These are phyloP conservation scores for Penicillium sp. DNA, from an alignment of 2,329 filamentous ascomycete species.

Conservation along the genomic window DNA sequence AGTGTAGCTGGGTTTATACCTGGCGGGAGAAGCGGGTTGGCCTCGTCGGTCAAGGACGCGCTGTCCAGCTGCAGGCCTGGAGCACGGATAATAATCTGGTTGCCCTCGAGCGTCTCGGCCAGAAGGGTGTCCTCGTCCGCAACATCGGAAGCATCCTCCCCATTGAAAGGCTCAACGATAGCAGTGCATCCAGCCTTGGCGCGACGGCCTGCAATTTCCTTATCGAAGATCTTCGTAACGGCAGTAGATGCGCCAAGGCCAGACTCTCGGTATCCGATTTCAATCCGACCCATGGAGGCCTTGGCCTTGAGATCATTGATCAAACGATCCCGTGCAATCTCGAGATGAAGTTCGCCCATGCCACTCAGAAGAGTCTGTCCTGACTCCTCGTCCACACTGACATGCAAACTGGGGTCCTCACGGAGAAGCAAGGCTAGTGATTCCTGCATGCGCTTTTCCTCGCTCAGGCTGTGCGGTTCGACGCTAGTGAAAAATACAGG, in stretches of 20 bases:
- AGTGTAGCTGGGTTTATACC: conserved; percentile 50
- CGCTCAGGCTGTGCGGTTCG: conserved; percentile 70
- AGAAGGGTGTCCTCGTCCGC: conserved; percentile 32
- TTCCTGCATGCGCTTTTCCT: conserved; percentile 73
- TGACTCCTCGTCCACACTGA: conserved; percentile 79
- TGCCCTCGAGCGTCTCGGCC: conserved; percentile 59
- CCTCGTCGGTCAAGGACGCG: conserved; percentile 37
- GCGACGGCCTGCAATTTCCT: conserved; percentile 71
- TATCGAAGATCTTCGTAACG: conserved; percentile 66
- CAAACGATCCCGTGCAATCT: conserved; percentile 84
- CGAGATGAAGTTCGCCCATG: conserved; percentile 93
- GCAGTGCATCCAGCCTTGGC: conserved; percentile 74
- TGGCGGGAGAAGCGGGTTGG: conserved; percentile 50
- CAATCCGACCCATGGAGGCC: conserved; percentile 79
- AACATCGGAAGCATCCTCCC: conserved; percentile 19
- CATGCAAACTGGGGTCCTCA: conserved; percentile 88
- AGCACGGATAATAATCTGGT: conserved; percentile 58
- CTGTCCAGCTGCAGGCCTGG: conserved; percentile 45
- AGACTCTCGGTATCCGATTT: conserved; percentile 91
- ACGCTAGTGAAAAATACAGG: conserved; percentile 96
- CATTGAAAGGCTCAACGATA: conserved; percentile 57
- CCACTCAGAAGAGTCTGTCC: conserved; percentile 90
- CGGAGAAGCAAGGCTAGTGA: conserved; percentile 73
- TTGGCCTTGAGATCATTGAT: conserved; percentile 84
- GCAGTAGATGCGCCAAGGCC: conserved; percentile 56